Evolutionary conservation across 345 rosid species (phyloP), one percentile per base, ranked within the genome.

Genomic region (Rhodamnia rubescens): DNA sequence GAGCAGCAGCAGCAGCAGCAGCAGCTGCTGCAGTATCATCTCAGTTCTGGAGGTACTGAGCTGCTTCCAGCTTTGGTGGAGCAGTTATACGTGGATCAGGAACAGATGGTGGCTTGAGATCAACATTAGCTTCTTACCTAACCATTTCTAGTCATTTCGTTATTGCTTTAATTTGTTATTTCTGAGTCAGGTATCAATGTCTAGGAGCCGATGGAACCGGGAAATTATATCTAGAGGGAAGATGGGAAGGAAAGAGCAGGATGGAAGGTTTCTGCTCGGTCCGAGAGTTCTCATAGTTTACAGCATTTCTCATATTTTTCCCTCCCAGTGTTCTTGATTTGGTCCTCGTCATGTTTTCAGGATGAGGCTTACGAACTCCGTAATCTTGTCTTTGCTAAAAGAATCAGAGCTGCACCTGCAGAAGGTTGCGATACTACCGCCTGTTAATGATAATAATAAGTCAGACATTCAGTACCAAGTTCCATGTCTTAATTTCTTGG

Each of bases 21-120:
- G 83, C 85, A 87, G 87, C 90, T 88, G 85, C 90, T 89, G 85
- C 92, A 91, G 85, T 88, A 87, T 82, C 90, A 91, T 85, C 86
- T 84, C 40, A 86, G 85, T 86, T 53, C 85, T 6, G 90, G 90
- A 27, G 88, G 88, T 50, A 54, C 87, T 0, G 94, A 93, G 88
- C 82, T 81, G 54, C 90, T 87, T 51, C 93, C 97, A 11, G 91
- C 93, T 78, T 92, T 95, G 98, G 91, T 90, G 93, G 99, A 95
- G 89, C 97, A 95, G 85, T 74, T 93, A 84, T 93, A 93, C 90
- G 92, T 89, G 87, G 98, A 95, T 88, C 95, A 94, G 90, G 93
- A 96, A 91, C 98, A 92, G 89, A 88, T 93, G 87, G 95, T 95
- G 87, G 97, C 96, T 57, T 96, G 88, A 89, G 85, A 82, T 24